Base-by-base conservation (phyloP, 169 alveolate species). In the Eimeria tenella region DNA sequence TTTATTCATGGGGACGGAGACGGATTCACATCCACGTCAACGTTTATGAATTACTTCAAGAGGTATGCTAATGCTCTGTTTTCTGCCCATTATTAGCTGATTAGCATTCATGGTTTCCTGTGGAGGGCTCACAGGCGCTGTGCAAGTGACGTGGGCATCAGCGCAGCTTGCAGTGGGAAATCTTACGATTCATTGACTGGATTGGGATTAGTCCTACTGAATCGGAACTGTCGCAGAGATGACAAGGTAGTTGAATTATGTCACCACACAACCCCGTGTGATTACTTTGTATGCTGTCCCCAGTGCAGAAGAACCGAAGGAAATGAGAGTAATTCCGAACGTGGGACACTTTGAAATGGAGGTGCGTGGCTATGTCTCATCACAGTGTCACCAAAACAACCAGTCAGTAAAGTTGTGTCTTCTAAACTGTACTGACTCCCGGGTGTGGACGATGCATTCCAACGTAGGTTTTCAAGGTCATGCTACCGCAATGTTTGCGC, bases 281-380 rank as follows among this genome's bases (percentile, higher is more conserved):
- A 21, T 17, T 50, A 25, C 17, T 50, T n/a, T 50, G 3, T 13
- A 4, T 52, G 86, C 86, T 15, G 11, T 15, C 58, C 11, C 50
- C 81, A 95, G 97, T 19, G 93, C 96, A 19, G 63, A 52, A 31
- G 96, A 89, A 1, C 97, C 97, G n/a, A 95, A 94, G 79, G 93
- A 79, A 31, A 71, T 65, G 17, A 89, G 86, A 17, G 68, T 94
- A 21, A 53, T 95, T 53, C 93, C 89, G 17, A 77, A 81, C 17
- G 94, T 95, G 15, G 97, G 97, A 11, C 97, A 95, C 62, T 95
- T 95, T 21, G 96, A 95, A 19, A 49, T 95, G 63, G 97, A 95
- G 93, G 95, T 93, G 65, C 31, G 93, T 25, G 63, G 23, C 7
- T 4, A 9, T 13, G 11, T 9, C 13, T 23, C 42, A 31, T 31